These are phyloP conservation scores for Cymodocea nodosa DNA, from an alignment of 116 monocot species.

Conservation along the genomic window DNA sequence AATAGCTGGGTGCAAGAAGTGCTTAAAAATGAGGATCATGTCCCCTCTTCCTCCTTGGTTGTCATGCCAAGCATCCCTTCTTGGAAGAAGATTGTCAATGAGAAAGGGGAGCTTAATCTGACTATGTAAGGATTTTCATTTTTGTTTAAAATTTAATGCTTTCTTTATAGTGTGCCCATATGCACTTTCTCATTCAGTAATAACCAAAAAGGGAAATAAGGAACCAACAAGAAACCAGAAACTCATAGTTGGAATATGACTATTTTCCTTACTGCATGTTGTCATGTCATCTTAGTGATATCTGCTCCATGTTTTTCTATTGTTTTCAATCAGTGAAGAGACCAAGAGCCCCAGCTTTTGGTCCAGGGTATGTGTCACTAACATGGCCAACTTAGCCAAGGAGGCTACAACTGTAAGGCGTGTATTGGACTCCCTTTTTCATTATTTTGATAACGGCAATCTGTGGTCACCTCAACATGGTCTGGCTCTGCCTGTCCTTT, in stretches of 20 bases:
- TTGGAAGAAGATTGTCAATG: constrained; percentile 60
- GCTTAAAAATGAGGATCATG: constrained; percentile 62
- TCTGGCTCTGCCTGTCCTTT: constrained; percentile 56
- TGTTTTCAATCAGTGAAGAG: constrained; percentile 51
- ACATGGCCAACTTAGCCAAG: constrained; percentile 79
- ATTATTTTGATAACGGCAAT: constrained; percentile 63
- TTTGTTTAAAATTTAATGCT: background rate
- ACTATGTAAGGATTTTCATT: constrained; percentile 30
- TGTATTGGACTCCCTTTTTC: constrained; percentile 76
- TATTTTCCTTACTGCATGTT: no score
- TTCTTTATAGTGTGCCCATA: background rate
- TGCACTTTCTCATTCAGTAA: no score
- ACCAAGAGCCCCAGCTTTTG: constrained; percentile 55
- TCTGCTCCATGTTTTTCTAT: background rate
- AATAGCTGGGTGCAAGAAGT: constrained; percentile 60
- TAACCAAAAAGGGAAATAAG: no score
- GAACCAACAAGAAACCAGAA: no score
- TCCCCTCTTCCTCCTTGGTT: constrained; percentile 23
- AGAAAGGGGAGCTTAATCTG: constrained; percentile 45
- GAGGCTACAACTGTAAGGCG: constrained; percentile 84
- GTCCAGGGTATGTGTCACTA: constrained; percentile 85
- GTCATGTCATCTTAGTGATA: no score
- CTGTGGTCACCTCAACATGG: constrained; percentile 59
- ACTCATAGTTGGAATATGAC: no score
- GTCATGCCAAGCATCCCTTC: constrained; percentile 43